phyloP scores from a whole-genome alignment of 2,329 filamentous ascomycete species.

The Fonsecaea pedrosoi region DNA sequence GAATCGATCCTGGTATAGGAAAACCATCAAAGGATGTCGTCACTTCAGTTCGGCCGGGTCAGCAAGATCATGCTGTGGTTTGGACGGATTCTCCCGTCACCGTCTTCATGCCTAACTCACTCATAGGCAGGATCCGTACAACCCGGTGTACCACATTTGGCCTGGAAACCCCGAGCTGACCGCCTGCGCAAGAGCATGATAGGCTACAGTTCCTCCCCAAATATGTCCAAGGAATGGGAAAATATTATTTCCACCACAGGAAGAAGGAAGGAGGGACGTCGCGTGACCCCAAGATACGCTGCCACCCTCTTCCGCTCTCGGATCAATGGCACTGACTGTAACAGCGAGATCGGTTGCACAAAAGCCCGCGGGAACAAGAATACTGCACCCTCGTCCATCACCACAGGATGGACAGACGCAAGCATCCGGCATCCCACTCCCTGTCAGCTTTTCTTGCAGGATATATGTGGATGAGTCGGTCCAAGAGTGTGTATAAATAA shows the following conservation, averaged over 20 bases:
- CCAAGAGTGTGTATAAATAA: neutral
- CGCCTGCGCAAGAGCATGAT: neutral
- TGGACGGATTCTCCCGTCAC: neutral
- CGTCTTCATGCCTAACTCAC: too few species aligned
- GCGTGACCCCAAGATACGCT: neutral
- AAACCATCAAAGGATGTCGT: too few species aligned
- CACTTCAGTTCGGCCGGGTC: neutral
- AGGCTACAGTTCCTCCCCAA: neutral
- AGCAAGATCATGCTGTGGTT: neutral
- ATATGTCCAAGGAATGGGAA: neutral
- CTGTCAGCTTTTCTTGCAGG: neutral
- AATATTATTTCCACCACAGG: neutral
- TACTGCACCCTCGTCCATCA: neutral
- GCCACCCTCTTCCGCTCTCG: neutral
- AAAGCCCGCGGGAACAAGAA: slow-evolving; percentile 4
- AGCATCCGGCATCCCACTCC: neutral
- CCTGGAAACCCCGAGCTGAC: neutral
- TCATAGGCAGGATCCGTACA: neutral
- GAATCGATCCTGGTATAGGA: too few species aligned
- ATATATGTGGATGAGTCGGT: neutral
- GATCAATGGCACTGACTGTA: neutral
- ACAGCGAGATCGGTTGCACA: slow-evolving; percentile 6
- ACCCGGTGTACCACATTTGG: neutral
- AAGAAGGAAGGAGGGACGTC: neutral
- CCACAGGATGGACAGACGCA: neutral